Evolutionary conservation across 208 protist genomes (phyloP), one percentile per base, ranked within the genome.

Genomic region (Novymonas esmeraldas): DNA sequence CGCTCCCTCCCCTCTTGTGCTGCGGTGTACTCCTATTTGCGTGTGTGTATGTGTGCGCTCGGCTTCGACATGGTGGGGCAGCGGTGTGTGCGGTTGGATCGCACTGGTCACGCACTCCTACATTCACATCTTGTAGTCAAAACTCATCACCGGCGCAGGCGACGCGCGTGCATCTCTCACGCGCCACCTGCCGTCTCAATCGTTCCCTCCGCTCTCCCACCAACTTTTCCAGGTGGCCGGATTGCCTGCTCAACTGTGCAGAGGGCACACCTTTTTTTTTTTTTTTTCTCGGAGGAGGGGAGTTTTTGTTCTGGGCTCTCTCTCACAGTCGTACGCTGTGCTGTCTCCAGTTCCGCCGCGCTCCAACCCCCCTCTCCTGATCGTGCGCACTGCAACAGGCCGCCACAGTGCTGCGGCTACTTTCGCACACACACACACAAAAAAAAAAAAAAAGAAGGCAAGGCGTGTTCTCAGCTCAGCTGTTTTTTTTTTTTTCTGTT

Each of bases 401-500:
- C n/a, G n/a, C n/a, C n/a, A n/a, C n/a, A n/a, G n/a, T n/a, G n/a
- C n/a, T n/a, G n/a, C n/a, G n/a, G n/a, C n/a, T n/a, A n/a, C n/a
- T n/a, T n/a, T n/a, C n/a, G n/a, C n/a, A n/a, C n/a, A n/a, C n/a
- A n/a, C n/a, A n/a, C n/a, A n/a, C n/a, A n/a, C n/a, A n/a, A n/a
- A n/a, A n/a, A n/a, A n/a, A n/a, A n/a, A n/a, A n/a, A n/a, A n/a
- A n/a, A n/a, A n/a, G n/a, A 29, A n/a, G n/a, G n/a, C n/a, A n/a
- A n/a, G n/a, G n/a, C n/a, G n/a, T 11, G 22, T 29, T 13, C 26
- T 36, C 49, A 2, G 20, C 5, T 41, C 13, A 50, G 11, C 60
- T 24, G 14, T 50, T 54, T 64, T 24, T 58, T 46, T 64, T 48
- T 34, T 18, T 51, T 56, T 65, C 33, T 49, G 41, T 5, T 61